These are phyloP conservation scores for Curvularia sp. DNA, from an alignment of 2,329 filamentous ascomycete genomes.

Conservation along the genomic window DNA sequence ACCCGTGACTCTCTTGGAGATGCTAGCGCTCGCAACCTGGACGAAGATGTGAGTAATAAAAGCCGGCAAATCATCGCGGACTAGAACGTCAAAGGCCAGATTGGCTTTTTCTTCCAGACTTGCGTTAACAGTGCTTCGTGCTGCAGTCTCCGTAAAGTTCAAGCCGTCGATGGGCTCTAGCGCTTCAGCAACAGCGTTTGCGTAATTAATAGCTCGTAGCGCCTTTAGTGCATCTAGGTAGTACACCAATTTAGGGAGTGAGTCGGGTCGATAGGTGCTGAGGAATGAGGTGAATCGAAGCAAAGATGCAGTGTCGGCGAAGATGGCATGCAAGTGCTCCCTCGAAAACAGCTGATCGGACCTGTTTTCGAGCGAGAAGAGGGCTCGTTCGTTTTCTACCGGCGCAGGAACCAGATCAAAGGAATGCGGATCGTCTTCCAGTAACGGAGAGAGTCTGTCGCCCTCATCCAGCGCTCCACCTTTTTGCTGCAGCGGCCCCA, in stretches of 20 bases:
- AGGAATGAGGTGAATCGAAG: conserved; percentile 73
- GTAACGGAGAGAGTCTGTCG: conserved; percentile 55
- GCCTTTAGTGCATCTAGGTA: conserved; percentile 76
- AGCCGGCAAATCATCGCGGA: conserved; percentile 72
- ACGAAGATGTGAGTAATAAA: conserved; percentile 74
- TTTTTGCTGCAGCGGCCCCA: conserved; percentile 55
- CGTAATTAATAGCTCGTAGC: conserved; percentile 72
- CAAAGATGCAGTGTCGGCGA: conserved; percentile 67
- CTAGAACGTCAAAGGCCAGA: conserved; percentile 69
- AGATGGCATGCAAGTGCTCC: conserved; percentile 70
- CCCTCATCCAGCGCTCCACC: conserved; percentile 48
- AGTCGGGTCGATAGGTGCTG: conserved; percentile 64
- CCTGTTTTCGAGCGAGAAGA: conserved; percentile 67
- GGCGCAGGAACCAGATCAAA: conserved; percentile 61
- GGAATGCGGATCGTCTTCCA: conserved; percentile 61
- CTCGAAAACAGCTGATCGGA: conserved; percentile 70
- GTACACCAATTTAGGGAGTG: conserved; percentile 71
- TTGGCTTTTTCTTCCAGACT: conserved; percentile 68
- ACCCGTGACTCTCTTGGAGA: conserved; percentile 71
- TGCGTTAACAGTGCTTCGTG: conserved; percentile 63
- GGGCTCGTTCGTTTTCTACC: conserved; percentile 33
- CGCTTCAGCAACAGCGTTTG: conserved; percentile 70
- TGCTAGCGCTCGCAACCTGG: conserved; percentile 72
- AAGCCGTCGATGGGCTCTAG: conserved; percentile 64
- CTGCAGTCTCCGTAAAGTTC: conserved; percentile 61